A percentile compares a stretch with the other conserved stretches of the same genome.
Evolutionary conservation across 2,329 filamentous ascomycete species (phyloP).

Genomic region (Bipolaris oryzae): DNA sequence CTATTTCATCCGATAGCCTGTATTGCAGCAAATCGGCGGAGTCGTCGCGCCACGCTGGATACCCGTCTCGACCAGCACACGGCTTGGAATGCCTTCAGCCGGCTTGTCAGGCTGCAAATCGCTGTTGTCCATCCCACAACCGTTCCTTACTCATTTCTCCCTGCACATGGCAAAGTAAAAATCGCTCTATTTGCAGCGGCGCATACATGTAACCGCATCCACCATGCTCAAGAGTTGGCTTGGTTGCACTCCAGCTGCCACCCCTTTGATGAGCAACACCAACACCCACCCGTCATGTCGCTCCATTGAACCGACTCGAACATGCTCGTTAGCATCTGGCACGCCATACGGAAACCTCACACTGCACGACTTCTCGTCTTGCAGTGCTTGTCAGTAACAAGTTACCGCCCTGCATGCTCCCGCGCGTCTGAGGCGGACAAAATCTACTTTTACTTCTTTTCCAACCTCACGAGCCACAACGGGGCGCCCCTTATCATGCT

Average conservation of each 20-base stretch:
- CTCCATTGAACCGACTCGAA: neutral
- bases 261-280: neutral
- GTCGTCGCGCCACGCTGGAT: neutral
- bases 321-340: neutral
- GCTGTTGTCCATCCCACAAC: neutral
- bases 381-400: neutral
- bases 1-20: neutral
- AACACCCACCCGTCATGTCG: neutral
- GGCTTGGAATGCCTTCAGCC: neutral
- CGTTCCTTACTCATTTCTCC: neutral
- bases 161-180: neutral
- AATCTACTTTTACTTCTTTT: constrained; percentile 7
- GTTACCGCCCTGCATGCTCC: constrained; percentile 13
- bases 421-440: constrained; percentile 17
- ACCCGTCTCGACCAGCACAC: neutral
- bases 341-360: neutral
- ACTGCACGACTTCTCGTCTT: neutral
- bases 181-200: neutral
- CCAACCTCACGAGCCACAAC: constrained; percentile 22
- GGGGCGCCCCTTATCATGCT: constrained; percentile 11
- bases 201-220: neutral
- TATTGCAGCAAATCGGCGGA: neutral
- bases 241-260: neutral
- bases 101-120: neutral
- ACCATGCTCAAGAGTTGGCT: neutral